Percentiles rank a stretch among this genome's conserved stretches.
Conservation (phyloP, 768 basidiomycete species). For the Mycena albidolilacea region DNA sequence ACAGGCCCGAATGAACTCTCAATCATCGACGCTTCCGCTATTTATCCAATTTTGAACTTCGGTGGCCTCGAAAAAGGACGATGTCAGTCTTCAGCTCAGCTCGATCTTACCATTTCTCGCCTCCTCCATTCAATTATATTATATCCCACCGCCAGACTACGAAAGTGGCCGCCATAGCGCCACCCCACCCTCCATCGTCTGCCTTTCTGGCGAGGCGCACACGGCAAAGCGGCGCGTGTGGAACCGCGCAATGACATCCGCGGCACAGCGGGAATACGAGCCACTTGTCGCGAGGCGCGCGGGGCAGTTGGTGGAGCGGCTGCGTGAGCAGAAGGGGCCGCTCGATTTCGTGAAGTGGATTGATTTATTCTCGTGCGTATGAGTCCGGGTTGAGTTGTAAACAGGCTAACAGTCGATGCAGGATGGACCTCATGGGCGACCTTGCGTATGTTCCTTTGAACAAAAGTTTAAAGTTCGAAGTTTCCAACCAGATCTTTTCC, state of each 20-base stretch:
- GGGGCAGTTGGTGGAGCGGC: constrained; percentile 54
- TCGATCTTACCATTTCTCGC: no score
- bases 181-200: constrained; percentile 17
- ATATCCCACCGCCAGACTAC: constrained; percentile 13
- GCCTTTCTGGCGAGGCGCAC: constrained; percentile 46
- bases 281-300: constrained; percentile 52
- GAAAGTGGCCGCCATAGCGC: constrained; percentile 1
- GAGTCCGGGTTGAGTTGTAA: constrained; percentile 20
- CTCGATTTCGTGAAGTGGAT: constrained; percentile 54
- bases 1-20: constrained; percentile 38
- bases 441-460: constrained; percentile 43
- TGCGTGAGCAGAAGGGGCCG: constrained; percentile 48
- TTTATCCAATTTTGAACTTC: constrained; percentile 18
- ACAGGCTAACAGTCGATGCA: constrained; percentile 20
- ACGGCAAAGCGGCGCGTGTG: constrained; percentile 60
- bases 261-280: constrained; percentile 63
- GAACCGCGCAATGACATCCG: constrained; percentile 62
- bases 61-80: constrained; percentile 36
- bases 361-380: constrained; percentile 58
- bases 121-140: neutral
- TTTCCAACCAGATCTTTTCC: neutral
- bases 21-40: constrained; percentile 26
- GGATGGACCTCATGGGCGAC: constrained; percentile 57
- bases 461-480: neutral
- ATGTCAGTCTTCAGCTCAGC: constrained; percentile 13